A percentile compares a stretch with the other conserved stretches of the same genome.
Conservation (phyloP, 2,329 filamentous ascomycete genomes). For the Botrytis fabae region DNA sequence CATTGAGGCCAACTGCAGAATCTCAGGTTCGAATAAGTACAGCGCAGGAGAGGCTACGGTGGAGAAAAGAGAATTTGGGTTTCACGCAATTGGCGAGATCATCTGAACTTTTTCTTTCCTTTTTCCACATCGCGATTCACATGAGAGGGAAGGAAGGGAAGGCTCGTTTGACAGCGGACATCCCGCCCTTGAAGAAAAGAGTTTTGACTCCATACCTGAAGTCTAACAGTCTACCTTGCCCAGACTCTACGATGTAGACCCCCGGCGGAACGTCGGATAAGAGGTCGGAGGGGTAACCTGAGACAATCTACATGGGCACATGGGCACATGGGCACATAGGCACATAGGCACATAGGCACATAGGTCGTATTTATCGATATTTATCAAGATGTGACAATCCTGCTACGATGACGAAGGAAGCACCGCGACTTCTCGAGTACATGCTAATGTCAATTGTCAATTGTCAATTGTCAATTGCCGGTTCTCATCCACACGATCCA, state of each 20-base stretch:
- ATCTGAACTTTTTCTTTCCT: neutral
- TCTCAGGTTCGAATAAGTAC: neutral
- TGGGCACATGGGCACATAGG: no score
- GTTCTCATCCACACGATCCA: neutral
- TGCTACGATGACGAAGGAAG: neutral
- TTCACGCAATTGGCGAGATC: conserved; percentile 6
- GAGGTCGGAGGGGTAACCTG: neutral
- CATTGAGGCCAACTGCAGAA: neutral
- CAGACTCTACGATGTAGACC: neutral
- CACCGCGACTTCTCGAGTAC: neutral
- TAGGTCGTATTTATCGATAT: neutral
- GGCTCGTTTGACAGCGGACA: neutral
- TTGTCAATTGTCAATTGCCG: no score
- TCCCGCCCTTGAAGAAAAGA: conserved; percentile 8
- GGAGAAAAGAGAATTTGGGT: neutral
- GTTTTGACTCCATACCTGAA: neutral
- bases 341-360: no score
- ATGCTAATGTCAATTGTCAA: neutral
- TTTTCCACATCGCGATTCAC: neutral
- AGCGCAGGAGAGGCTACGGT: neutral
- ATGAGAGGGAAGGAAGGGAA: neutral
- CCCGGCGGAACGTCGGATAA: neutral
- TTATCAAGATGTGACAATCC: neutral
- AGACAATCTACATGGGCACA: neutral
- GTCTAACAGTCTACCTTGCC: neutral